A percentile compares a stretch with the other conserved stretches of the same genome.
phyloP scores from a whole-genome alignment of 345 rosid genomes.

The Camelina laxa region DNA sequence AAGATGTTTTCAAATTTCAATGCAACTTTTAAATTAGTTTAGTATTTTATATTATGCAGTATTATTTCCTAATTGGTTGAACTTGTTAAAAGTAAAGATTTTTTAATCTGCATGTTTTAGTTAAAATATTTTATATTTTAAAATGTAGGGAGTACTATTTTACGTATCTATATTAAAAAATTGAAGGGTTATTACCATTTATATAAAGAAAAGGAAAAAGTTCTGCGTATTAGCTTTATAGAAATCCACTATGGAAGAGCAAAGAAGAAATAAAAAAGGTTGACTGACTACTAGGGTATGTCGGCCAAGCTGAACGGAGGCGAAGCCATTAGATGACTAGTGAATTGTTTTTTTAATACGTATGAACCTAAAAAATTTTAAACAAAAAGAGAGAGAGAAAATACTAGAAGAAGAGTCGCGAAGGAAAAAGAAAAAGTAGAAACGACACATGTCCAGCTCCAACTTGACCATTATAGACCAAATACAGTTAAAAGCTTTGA shows the following conservation, averaged over 20 bases:
- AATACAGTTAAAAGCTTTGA: slow-evolving; percentile 21
- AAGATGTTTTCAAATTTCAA: too few species aligned
- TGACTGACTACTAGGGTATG: neutral
- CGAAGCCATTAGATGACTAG: neutral
- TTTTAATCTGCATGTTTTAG: too few species aligned
- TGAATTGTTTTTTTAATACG: neutral
- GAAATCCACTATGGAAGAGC: neutral
- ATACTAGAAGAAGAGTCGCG: slow-evolving; percentile 15
- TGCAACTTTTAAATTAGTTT: too few species aligned
- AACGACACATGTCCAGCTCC: slow-evolving; percentile 28
- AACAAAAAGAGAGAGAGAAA: neutral
- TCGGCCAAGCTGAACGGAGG: slow-evolving; percentile 16
- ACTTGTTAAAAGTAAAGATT: too few species aligned
- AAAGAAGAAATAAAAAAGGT: neutral
- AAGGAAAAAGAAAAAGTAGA: slow-evolving; percentile 35
- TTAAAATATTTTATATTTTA: too few species aligned
- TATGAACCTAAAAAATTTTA: neutral
- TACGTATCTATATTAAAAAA: too few species aligned
- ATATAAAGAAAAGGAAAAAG: too few species aligned
- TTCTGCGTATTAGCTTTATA: too few species aligned
- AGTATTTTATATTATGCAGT: too few species aligned
- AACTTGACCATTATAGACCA: slow-evolving; percentile 21
- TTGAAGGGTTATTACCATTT: too few species aligned
- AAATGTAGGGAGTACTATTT: too few species aligned
- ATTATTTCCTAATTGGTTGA: too few species aligned